Conservation (phyloP, 164 flowering plant genomes). For the Sextonia rubra region DNA sequence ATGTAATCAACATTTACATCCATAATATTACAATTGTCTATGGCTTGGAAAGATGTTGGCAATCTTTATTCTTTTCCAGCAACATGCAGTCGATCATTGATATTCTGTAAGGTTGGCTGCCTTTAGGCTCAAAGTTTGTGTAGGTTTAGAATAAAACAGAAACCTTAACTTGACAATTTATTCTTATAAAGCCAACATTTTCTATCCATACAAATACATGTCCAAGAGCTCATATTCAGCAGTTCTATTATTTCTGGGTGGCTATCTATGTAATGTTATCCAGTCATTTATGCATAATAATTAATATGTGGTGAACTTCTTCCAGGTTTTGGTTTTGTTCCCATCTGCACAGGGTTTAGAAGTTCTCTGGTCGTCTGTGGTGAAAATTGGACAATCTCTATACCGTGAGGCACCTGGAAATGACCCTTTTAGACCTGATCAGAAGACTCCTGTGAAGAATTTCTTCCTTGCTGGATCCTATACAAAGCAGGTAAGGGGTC, state of each 20-base stretch:
- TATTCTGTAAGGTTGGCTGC: no score
- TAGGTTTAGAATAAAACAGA: no score
- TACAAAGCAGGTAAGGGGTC: conserved; percentile 74
- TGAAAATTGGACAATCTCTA: conserved; percentile 87
- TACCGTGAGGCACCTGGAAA: conserved; percentile 95
- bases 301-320: conserved; percentile 6
- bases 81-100: no score
- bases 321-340: conserved; percentile 70
- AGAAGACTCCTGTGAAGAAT: conserved; percentile 79
- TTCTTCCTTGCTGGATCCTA: conserved; percentile 99
- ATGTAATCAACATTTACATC: no score
- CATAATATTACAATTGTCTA: no score
- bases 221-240: not conserved
- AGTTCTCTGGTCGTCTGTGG: conserved; percentile 90
- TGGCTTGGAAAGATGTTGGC: no score
- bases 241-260: not conserved
- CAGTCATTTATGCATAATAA: not conserved
- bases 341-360: conserved; percentile 91
- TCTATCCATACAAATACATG: no score
- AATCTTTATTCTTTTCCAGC: no score
- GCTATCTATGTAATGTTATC: not conserved
- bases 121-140: no score
- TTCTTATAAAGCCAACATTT: no score
- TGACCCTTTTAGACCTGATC: conserved; percentile 95
- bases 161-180: no score